A percentile compares a stretch with the other conserved stretches of the same genome.
Conservation (phyloP, 495 filamentous ascomycete species). For the Lophiotrema nucula region DNA sequence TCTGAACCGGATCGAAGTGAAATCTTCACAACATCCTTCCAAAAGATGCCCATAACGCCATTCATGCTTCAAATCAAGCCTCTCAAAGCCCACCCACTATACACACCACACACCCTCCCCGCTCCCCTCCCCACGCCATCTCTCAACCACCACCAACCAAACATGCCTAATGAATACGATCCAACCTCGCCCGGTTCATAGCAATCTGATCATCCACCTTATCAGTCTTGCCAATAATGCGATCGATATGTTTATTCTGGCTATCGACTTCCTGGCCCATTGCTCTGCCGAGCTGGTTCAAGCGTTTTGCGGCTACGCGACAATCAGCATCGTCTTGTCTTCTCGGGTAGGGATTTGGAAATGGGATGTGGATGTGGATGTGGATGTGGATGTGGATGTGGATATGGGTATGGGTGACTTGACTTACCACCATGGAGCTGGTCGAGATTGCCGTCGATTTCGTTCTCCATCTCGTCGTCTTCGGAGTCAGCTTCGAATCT, state of each 20-base stretch:
- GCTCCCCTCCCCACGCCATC: too few relatives aligned
- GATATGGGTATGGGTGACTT: too few relatives aligned
- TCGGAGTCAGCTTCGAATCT: background rate
- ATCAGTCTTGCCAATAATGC: conserved; percentile 72
- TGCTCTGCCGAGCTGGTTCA: conserved; percentile 67
- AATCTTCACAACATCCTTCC: too few relatives aligned
- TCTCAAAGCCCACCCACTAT: too few relatives aligned
- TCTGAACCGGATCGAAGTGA: too few relatives aligned
- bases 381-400: too few relatives aligned
- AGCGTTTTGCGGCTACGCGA: conserved; percentile 38
- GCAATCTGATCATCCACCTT: conserved; percentile 60
- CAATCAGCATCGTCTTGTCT: too few relatives aligned
- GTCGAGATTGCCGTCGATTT: conserved; percentile 44
- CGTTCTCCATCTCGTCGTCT: conserved; percentile 56
- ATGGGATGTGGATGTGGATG: too few relatives aligned
- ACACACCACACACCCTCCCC: too few relatives aligned
- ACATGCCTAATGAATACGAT: conserved; percentile 24
- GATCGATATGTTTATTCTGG: conserved; percentile 72
- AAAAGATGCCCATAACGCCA: too few relatives aligned
- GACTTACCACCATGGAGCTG: conserved; percentile 45
- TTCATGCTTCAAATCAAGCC: too few relatives aligned
- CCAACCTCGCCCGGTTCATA: conserved; percentile 28
- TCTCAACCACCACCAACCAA: background rate
- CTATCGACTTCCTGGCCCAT: conserved; percentile 71
- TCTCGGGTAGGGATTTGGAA: too few relatives aligned